A percentile compares a stretch with the other conserved stretches of the same genome.
phyloP scores from a whole-genome alignment of 2,329 filamentous ascomycete species.

The Neonectria faginata region DNA sequence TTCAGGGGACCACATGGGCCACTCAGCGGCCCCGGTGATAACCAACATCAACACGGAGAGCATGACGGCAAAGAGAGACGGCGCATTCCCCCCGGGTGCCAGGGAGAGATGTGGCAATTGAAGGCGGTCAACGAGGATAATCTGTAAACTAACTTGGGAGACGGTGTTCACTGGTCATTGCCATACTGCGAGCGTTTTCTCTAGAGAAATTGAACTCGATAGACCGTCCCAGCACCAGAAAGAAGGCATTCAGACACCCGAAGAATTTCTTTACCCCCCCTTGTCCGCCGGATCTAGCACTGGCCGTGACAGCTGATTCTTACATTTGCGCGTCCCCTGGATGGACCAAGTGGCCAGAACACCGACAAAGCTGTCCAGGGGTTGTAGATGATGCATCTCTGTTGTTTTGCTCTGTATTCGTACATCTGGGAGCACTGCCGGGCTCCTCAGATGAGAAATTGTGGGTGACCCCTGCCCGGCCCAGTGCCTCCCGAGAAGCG shows the following conservation, averaged over 20 bases:
- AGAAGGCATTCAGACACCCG: slow-evolving; percentile 1
- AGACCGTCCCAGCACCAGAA: background rate
- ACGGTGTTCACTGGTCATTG: background rate
- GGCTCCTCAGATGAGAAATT: background rate
- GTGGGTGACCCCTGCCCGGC: slow-evolving; percentile 29
- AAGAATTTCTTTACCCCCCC: slow-evolving; percentile 21
- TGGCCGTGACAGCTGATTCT: slow-evolving; percentile 41
- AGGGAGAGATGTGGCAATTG: slow-evolving; percentile 21
- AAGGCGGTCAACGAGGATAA: slow-evolving; percentile 15
- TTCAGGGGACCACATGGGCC: slow-evolving; percentile 38
- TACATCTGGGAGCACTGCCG: slow-evolving; percentile 22
- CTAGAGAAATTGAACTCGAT: slow-evolving; percentile 10
- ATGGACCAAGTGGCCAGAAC: slow-evolving; percentile 38
- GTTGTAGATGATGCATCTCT: slow-evolving; percentile 24
- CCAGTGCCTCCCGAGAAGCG: slow-evolving; percentile 31
- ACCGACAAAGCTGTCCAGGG: slow-evolving; percentile 9
- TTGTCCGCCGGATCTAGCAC: slow-evolving; percentile 34
- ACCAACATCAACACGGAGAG: slow-evolving; percentile 22
- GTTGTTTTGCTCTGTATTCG: slow-evolving; percentile 23
- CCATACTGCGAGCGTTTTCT: background rate
- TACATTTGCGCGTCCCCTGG: slow-evolving; percentile 37
- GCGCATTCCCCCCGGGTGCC: slow-evolving; percentile 3
- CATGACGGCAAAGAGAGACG: slow-evolving; percentile 13
- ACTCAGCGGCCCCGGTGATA: slow-evolving; percentile 33
- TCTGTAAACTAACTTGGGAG: background rate